Evolutionary conservation across 2,329 filamentous ascomycete genomes (phyloP).

Genomic region (Coleophoma cylindrospora): DNA sequence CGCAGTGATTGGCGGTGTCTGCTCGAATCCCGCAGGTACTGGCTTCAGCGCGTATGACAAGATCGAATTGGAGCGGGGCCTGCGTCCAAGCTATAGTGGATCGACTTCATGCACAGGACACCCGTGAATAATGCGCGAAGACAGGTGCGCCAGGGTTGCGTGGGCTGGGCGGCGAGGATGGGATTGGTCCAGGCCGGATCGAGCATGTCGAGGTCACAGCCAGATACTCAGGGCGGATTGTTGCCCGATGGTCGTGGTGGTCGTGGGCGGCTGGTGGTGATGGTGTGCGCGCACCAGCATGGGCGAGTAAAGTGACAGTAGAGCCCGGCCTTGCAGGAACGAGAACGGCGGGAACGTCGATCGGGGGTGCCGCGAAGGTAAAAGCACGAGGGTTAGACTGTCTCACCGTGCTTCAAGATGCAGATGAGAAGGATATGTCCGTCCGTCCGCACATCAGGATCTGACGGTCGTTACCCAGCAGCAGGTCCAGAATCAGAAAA

Average conservation of each 20-base stretch:
- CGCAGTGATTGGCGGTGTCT: constrained; percentile 6
- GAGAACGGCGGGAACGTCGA: neutral
- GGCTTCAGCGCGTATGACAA: constrained; percentile 15
- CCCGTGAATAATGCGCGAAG: constrained; percentile 3
- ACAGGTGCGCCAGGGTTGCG: too few species aligned
- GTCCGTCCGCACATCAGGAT: too few species aligned
- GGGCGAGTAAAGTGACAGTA: neutral
- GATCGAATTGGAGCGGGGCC: constrained; percentile 9
- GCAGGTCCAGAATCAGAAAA: too few species aligned
- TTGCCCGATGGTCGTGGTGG: too few species aligned
- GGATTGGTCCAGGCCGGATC: too few species aligned
- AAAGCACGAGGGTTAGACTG: neutral
- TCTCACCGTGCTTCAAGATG: constrained; percentile 1
- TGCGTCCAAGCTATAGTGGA: constrained; percentile 6
- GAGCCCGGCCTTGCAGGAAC: neutral
- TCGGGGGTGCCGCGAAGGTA: neutral
- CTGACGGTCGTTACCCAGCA: too few species aligned
- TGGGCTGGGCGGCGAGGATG: too few species aligned
- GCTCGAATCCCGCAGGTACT: constrained; percentile 1
- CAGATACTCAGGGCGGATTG: too few species aligned
- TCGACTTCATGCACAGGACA: constrained; percentile 3
- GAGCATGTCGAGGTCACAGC: too few species aligned
- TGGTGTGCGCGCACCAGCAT: too few species aligned
- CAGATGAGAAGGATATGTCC: too few species aligned
- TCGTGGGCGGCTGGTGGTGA: too few species aligned